Evolutionary conservation across 2,329 filamentous ascomycete genomes (phyloP).

Genomic region (Pseudogymnoascus sp.): DNA sequence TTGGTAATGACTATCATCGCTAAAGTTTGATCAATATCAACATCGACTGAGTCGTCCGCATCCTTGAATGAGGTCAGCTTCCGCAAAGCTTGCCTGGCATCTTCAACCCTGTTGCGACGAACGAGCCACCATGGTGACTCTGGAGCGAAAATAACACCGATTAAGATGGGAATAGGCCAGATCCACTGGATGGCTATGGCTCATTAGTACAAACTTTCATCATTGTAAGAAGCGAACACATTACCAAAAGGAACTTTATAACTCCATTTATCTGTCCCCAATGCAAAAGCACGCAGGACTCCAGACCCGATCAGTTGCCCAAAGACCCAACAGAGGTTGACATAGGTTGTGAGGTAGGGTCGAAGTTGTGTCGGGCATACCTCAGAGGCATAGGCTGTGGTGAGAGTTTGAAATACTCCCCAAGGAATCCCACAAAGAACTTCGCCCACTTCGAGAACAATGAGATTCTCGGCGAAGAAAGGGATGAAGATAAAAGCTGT

Average conservation of each 20-base stretch:
- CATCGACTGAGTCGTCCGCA: constrained; percentile 33
- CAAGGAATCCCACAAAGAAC: constrained; percentile 40
- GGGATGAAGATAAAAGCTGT: constrained; percentile 35
- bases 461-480: constrained; percentile 38
- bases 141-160: constrained; percentile 36
- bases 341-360: constrained; percentile 44
- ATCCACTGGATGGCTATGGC: constrained; percentile 40
- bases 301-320: constrained; percentile 41
- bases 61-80: constrained; percentile 15
- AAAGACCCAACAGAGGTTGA: constrained; percentile 44
- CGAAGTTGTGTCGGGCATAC: constrained; percentile 43
- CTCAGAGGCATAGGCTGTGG: constrained; percentile 30
- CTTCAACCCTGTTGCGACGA: constrained; percentile 32
- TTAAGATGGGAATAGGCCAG: constrained; percentile 37
- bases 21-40: constrained; percentile 64
- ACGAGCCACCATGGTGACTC: constrained; percentile 43
- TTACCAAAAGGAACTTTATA: constrained; percentile 40
- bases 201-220: constrained; percentile 37
- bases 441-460: constrained; percentile 36
- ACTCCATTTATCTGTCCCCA: constrained; percentile 35
- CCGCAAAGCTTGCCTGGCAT: constrained; percentile 30
- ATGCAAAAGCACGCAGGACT: constrained; percentile 36
- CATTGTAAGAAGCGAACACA: constrained; percentile 34
- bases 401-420: constrained; percentile 34
- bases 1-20: constrained; percentile 92